A percentile compares a stretch with the other conserved stretches of the same genome.
phyloP scores from a whole-genome alignment of 73 alveolate genomes.

The Paramecium tetraurelia region DNA sequence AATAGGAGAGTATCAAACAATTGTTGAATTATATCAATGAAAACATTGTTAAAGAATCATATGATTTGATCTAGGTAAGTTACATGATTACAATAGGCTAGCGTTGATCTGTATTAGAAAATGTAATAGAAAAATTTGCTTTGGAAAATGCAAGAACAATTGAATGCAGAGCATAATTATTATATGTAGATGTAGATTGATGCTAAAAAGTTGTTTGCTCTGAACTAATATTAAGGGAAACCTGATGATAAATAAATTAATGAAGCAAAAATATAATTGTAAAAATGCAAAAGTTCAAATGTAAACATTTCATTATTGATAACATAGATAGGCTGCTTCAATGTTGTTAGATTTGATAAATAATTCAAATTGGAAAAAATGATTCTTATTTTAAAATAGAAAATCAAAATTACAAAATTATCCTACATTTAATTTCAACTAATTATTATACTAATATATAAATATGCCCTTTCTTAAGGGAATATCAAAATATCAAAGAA shows the following conservation, averaged over 20 bases:
- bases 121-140: neutral
- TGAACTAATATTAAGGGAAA: neutral
- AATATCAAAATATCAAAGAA: too few relatives aligned
- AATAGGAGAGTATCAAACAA: neutral
- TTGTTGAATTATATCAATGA: neutral
- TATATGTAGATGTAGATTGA: neutral
- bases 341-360: neutral
- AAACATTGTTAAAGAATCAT: neutral
- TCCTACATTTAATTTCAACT: neutral
- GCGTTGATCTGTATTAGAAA: neutral
- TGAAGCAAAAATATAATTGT: neutral
- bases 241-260: neutral
- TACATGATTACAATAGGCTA: neutral
- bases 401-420: neutral
- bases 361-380: neutral
- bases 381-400: neutral
- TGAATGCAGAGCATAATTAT: neutral
- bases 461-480: too few relatives aligned
- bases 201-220: neutral
- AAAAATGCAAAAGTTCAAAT: neutral
- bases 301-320: neutral
- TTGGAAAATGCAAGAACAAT: neutral
- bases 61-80: neutral
- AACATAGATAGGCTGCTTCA: constrained; percentile 2
- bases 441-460: too few relatives aligned